Conservation (phyloP, 768 basidiomycete genomes). For the Postia placenta region DNA sequence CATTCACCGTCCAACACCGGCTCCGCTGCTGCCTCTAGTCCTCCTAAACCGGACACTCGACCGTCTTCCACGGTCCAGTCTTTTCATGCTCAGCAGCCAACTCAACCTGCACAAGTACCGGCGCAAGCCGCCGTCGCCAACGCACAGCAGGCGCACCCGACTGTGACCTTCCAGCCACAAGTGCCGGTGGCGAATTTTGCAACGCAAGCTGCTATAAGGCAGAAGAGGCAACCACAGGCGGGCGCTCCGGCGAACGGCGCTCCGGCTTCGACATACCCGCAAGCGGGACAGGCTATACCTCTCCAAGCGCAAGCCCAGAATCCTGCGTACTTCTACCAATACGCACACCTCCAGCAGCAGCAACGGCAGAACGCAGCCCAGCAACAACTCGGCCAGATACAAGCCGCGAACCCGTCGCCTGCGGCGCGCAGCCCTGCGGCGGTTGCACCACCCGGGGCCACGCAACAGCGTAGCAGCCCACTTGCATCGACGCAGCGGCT, state of each 20-base stretch:
- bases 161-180: conserved; percentile 10
- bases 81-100: background rate
- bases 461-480: conserved; percentile 14
- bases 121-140: conserved; percentile 9
- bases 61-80: conserved; percentile 1
- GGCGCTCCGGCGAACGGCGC: conserved; percentile 5
- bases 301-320: conserved; percentile 4
- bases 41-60: background rate
- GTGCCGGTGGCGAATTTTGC: conserved; percentile 1
- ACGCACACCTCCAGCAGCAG: conserved; percentile 3
- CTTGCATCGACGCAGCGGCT: conserved; percentile 13
- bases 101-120: conserved; percentile 14
- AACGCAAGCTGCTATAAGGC: conserved; percentile 3
- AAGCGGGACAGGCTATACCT: conserved; percentile 2
- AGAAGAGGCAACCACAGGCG: conserved; percentile 9
- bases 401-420: conserved; percentile 13
- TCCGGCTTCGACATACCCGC: conserved; percentile 1
- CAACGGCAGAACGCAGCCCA: conserved; percentile 12
- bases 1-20: conserved; percentile 10
- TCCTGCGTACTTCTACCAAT: conserved; percentile 5
- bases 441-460: conserved; percentile 10
- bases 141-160: conserved; percentile 19
- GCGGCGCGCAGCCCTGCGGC: conserved; percentile 17
- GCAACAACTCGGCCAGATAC: conserved; percentile 16
- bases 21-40: conserved; percentile 2